phyloP scores from a whole-genome alignment of 1,284 basidiomycete species.

The Anthracocystis setariae region DNA sequence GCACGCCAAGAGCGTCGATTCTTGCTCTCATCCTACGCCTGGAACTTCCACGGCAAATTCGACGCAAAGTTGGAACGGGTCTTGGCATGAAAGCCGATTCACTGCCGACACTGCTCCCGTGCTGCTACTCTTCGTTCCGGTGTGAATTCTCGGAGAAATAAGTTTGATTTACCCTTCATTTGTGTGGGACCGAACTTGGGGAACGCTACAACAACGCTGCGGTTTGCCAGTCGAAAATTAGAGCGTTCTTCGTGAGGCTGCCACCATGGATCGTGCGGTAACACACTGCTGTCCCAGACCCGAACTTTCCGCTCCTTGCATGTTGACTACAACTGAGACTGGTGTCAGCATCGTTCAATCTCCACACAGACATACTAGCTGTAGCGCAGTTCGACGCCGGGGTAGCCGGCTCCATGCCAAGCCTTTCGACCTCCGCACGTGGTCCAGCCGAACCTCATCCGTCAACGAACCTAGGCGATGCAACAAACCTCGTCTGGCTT shows the following conservation, averaged over 20 bases:
- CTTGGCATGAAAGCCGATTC: conserved; percentile 30
- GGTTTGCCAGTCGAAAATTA: too few species aligned
- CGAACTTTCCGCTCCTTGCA: too few species aligned
- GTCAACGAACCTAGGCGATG: background rate
- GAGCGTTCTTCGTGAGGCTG: too few species aligned
- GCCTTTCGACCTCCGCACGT: conserved; percentile 9
- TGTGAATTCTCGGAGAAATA: conserved; percentile 23
- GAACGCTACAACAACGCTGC: background rate
- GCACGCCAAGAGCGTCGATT: conserved; percentile 13
- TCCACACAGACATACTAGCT: background rate
- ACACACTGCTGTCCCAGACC: too few species aligned
- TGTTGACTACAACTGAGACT: too few species aligned
- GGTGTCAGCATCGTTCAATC: too few species aligned
- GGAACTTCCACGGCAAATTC: background rate
- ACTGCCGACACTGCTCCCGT: background rate
- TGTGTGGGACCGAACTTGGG: background rate
- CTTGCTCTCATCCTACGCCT: conserved; percentile 36
- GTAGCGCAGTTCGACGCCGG: background rate
- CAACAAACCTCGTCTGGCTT: too few species aligned
- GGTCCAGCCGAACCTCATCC: conserved; percentile 10
- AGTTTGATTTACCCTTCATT: background rate
- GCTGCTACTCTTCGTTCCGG: conserved; percentile 6
- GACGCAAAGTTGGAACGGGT: conserved; percentile 18
- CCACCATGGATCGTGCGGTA: too few species aligned
- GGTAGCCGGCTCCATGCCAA: conserved; percentile 6